These are phyloP conservation scores for Gracilaria vermiculophylla DNA, from an alignment of 23 red algal genomes.

Conservation along the genomic window DNA sequence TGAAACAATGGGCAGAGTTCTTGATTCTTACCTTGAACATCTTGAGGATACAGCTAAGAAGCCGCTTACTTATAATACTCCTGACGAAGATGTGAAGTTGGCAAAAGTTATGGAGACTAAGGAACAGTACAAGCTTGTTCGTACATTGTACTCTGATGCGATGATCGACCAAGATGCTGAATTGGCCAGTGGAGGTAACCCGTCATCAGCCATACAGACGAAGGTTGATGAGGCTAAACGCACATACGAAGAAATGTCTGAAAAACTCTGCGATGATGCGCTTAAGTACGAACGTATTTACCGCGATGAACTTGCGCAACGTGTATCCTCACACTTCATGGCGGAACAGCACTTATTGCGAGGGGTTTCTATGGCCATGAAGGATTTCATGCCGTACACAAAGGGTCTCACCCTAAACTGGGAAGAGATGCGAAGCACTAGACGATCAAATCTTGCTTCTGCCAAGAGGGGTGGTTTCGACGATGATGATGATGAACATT, in stretches of 20 bases:
- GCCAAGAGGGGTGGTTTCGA: slow-evolving; percentile 24
- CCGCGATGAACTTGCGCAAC: slow-evolving; percentile 80
- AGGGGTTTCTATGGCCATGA: slow-evolving; percentile 41
- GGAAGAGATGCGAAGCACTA: slow-evolving; percentile 71
- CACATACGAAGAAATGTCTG: slow-evolving; percentile 76
- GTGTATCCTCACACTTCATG: slow-evolving; percentile 75
- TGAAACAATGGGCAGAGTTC: slow-evolving; percentile 60
- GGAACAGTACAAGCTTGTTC: slow-evolving; percentile 73
- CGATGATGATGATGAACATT: slow-evolving; percentile 53
- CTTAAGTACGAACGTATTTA: slow-evolving; percentile 77
- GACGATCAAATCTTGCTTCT: slow-evolving; percentile 50
- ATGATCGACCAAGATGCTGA: slow-evolving; percentile 81
- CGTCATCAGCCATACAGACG: slow-evolving; percentile 34
- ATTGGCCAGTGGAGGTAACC: slow-evolving; percentile 47
- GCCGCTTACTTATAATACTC: slow-evolving; percentile 73
- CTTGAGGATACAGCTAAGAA: slow-evolving; percentile 64
- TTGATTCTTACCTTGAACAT: slow-evolving; percentile 70
- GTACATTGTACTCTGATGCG: slow-evolving; percentile 75
- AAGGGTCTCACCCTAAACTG: slow-evolving; percentile 67
- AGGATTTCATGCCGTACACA: slow-evolving; percentile 73
- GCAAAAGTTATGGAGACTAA: slow-evolving; percentile 67
- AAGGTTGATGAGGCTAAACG: slow-evolving; percentile 58
- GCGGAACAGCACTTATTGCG: slow-evolving; percentile 71
- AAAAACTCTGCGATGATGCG: slow-evolving; percentile 71
- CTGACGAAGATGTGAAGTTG: slow-evolving; percentile 68